These are phyloP conservation scores for Diaporthe longicolla DNA, from an alignment of 2,329 filamentous ascomycete species.

Conservation along the genomic window DNA sequence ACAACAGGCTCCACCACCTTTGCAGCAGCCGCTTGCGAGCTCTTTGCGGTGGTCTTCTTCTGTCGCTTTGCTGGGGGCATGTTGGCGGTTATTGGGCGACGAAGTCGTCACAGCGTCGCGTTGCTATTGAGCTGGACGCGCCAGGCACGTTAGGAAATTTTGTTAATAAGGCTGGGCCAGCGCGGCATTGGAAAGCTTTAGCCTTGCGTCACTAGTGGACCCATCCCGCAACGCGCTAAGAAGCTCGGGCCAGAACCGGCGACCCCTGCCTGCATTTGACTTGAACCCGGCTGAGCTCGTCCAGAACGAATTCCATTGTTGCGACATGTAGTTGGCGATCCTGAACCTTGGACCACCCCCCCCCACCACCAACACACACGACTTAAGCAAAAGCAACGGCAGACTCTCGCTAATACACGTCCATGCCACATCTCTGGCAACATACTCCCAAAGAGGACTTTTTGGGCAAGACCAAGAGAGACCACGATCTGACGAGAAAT, in stretches of 20 bases:
- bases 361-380: no score
- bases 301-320: constrained; percentile 20
- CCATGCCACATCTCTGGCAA: background rate
- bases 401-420: background rate
- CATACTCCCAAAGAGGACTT: background rate
- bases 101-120: constrained; percentile 41
- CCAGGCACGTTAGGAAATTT: constrained; percentile 36
- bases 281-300: constrained; percentile 2
- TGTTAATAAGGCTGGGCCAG: constrained; percentile 12
- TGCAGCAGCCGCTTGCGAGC: constrained; percentile 64
- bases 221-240: constrained; percentile 28
- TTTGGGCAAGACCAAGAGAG: background rate
- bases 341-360: background rate
- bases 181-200: constrained; percentile 31
- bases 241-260: constrained; percentile 26
- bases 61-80: constrained; percentile 74
- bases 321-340: background rate
- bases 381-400: background rate
- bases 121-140: constrained; percentile 35
- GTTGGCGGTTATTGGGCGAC: constrained; percentile 42
- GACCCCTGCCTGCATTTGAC: constrained; percentile 5
- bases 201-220: constrained; percentile 36
- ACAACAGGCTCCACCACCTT: constrained; percentile 79
- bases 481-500: background rate
- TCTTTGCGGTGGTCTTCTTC: constrained; percentile 65